A percentile compares a stretch with the other conserved stretches of the same genome.
Evolutionary conservation across 345 rosid species (phyloP).

Genomic region (Microcos paniculata): DNA sequence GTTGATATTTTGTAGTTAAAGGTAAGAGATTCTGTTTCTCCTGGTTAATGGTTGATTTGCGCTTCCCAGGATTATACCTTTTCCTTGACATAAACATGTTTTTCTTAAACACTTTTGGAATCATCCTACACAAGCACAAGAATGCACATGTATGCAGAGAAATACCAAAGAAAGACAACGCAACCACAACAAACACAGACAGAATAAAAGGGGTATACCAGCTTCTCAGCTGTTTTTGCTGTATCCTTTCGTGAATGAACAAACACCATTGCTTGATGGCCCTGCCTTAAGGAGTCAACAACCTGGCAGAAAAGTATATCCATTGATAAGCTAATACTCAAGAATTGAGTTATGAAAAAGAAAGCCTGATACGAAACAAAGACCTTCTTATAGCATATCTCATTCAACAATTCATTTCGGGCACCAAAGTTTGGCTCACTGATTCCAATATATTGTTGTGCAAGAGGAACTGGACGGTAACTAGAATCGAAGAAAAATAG

Average conservation of each 20-base stretch:
- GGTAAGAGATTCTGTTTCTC: background rate
- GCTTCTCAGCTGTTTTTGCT: slow-evolving; percentile 85
- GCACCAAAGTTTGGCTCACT: slow-evolving; percentile 88
- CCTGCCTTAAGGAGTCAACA: slow-evolving; percentile 82
- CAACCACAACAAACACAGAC: background rate
- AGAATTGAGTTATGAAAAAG: slow-evolving; percentile 11
- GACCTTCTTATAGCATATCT: slow-evolving; percentile 95
- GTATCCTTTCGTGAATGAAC: slow-evolving; percentile 99
- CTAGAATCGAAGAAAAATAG: slow-evolving; percentile 96
- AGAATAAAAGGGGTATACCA: slow-evolving; percentile 46
- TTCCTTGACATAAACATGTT: slow-evolving; percentile 2
- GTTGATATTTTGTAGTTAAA: background rate
- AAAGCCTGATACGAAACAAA: slow-evolving; percentile 15
- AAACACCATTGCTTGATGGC: slow-evolving; percentile 96
- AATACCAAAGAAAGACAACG: slow-evolving; percentile 5
- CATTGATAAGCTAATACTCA: slow-evolving; percentile 25
- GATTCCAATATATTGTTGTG: slow-evolving; percentile 96
- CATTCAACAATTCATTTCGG: slow-evolving; percentile 79
- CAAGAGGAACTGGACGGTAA: slow-evolving; percentile 98
- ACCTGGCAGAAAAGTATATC: slow-evolving; percentile 46
- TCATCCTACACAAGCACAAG: background rate
- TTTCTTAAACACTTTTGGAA: background rate
- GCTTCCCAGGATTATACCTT: background rate
- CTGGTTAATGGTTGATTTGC: background rate
- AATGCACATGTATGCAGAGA: background rate